Evolutionary conservation across 2,329 filamentous ascomycete genomes (phyloP).

Genomic region (Colletotrichum sp.): DNA sequence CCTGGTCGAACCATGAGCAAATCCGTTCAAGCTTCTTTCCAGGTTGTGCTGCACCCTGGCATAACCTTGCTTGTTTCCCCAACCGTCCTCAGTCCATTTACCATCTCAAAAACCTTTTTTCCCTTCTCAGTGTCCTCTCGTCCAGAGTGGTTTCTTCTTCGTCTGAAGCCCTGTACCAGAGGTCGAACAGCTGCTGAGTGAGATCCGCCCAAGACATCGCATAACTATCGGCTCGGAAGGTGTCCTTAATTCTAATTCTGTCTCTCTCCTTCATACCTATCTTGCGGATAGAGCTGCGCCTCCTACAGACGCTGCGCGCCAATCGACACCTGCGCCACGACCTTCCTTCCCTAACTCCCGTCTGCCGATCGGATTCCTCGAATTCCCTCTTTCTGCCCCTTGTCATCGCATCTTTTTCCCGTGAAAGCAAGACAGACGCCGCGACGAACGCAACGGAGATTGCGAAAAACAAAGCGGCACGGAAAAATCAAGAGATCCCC

Average conservation of each 20-base stretch:
- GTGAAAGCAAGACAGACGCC: not conserved
- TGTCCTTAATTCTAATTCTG: not conserved
- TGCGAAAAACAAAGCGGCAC: not conserved
- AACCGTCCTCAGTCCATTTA: not conserved
- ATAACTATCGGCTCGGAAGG: conserved; percentile 1
- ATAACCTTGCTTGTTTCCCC: conserved; percentile 4
- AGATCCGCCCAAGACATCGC: conserved; percentile 14
- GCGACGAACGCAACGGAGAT: conserved; percentile 12
- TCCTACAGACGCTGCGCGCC: not conserved
- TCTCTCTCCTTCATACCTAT: not conserved
- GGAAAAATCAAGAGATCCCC: not conserved
- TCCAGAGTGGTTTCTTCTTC: conserved; percentile 7
- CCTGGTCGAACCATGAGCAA: conserved; percentile 20
- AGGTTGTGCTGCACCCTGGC: not conserved
- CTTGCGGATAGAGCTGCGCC: not conserved
- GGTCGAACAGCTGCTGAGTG: not conserved
- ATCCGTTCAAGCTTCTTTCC: conserved; percentile 7
- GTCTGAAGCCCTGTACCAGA: not conserved
- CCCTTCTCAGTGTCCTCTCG: not conserved
- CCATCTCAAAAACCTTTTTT: conserved; percentile 5
- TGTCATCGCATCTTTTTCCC: not conserved
- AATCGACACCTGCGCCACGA: not conserved
- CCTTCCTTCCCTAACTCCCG: not conserved
- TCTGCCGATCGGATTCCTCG: conserved; percentile 12
- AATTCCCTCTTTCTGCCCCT: not conserved